Evolutionary conservation across 2,329 filamentous ascomycete genomes (phyloP).

Genomic region (Cytospora piceicola): DNA sequence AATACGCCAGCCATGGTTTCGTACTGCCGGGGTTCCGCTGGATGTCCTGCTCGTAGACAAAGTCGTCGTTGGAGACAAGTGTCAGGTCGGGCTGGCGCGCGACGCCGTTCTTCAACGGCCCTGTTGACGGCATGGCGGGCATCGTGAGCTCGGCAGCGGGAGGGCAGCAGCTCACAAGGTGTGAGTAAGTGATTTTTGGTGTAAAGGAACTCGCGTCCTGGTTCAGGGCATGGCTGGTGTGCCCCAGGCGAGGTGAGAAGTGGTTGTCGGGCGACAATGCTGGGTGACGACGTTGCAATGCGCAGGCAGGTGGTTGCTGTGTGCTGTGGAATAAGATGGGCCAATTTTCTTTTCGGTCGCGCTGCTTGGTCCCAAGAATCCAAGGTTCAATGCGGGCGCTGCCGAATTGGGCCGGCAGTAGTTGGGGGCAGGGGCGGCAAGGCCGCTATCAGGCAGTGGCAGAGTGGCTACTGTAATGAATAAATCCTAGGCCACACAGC

Average conservation of each 20-base stretch:
- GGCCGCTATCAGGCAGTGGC: conserved; percentile 2
- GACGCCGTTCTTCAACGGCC: conserved; percentile 28
- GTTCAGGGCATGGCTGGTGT: conserved; percentile 26
- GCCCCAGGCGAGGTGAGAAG: conserved; percentile 13
- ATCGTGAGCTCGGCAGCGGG: conserved; percentile 17
- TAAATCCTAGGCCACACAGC: too few species aligned
- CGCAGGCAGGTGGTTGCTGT: conserved; percentile 11
- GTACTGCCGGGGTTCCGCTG: conserved; percentile 81
- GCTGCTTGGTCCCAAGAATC: conserved; percentile 11
- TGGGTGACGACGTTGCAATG: conserved; percentile 19
- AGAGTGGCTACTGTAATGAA: too few species aligned
- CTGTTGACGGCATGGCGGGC: conserved; percentile 30
- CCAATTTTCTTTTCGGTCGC: conserved; percentile 26
- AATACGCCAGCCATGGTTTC: conserved; percentile 94
- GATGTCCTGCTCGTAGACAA: conserved; percentile 95
- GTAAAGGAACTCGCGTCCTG: conserved; percentile 3
- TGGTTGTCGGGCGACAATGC: conserved; percentile 3
- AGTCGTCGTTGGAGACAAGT: conserved; percentile 72
- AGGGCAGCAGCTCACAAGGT: conserved; percentile 18
- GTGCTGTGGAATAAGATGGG: conserved; percentile 11
- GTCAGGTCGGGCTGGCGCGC: conserved; percentile 30
- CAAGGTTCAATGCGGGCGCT: conserved; percentile 25
- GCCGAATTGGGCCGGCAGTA: conserved; percentile 17
- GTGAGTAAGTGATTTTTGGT: conserved; percentile 8
- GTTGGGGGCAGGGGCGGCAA: neutral